Conservation (phyloP, 805 yeast genomes). For the Monosporozyma aquatica region DNA sequence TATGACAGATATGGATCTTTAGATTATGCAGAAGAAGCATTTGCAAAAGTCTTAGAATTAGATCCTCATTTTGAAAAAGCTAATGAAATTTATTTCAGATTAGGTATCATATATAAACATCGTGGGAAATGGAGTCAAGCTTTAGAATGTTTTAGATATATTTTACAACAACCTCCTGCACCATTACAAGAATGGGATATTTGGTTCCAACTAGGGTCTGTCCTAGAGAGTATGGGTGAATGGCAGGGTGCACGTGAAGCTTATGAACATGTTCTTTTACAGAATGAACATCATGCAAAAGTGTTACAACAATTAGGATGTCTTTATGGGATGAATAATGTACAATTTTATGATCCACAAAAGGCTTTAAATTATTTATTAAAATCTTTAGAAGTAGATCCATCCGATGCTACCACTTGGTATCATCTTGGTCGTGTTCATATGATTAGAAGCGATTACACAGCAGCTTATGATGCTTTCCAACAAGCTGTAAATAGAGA, state of each 20-base stretch:
- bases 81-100: constrained; percentile 88
- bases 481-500: constrained; percentile 98
- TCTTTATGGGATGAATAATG: constrained; percentile 59
- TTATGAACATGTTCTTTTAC: constrained; percentile 81
- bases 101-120: constrained; percentile 94
- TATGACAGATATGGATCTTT: constrained; percentile 93
- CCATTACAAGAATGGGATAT: constrained; percentile 95
- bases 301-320: constrained; percentile 95
- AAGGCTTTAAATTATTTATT: constrained; percentile 72
- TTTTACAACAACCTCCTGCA: constrained; percentile 82
- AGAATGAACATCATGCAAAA: constrained; percentile 90
- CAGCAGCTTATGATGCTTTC: constrained; percentile 95
- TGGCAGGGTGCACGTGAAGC: constrained; percentile 91
- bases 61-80: constrained; percentile 96
- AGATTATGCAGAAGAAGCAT: constrained; percentile 98
- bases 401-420: constrained; percentile 93
- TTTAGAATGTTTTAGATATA: constrained; percentile 89
- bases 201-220: constrained; percentile 97
- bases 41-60: constrained; percentile 88
- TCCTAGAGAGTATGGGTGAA: constrained; percentile 86
- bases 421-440: constrained; percentile 93
- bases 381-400: constrained; percentile 83
- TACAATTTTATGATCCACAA: constrained; percentile 68
- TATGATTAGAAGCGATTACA: constrained; percentile 91
- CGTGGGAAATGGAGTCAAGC: constrained; percentile 82